phyloP scores from a whole-genome alignment of 345 rosid genomes.

The Theobroma cacao region DNA sequence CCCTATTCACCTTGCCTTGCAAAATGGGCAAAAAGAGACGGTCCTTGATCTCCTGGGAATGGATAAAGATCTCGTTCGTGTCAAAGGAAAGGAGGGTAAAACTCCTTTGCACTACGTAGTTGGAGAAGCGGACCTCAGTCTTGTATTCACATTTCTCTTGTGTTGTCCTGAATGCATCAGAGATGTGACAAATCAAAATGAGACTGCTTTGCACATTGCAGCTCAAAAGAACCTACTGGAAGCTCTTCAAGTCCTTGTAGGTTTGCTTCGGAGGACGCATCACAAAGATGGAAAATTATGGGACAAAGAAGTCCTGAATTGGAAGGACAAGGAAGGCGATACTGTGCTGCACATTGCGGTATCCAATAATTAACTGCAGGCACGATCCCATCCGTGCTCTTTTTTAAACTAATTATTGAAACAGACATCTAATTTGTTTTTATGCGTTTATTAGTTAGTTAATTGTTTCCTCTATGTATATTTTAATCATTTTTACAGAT shows the following conservation, averaged over 20 bases:
- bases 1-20: conserved; percentile 22
- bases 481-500: neutral
- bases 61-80: neutral
- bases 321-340: neutral
- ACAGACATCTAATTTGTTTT: too few relatives aligned
- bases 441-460: neutral
- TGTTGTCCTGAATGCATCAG: conserved; percentile 21
- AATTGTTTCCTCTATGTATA: too few relatives aligned
- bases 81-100: conserved; percentile 27
- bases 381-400: too few relatives aligned
- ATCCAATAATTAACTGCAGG: neutral
- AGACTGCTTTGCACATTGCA: conserved; percentile 30
- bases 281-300: neutral
- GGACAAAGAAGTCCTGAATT: neutral
- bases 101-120: conserved; percentile 19
- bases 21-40: neutral
- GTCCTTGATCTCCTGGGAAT: neutral
- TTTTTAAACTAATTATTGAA: too few relatives aligned
- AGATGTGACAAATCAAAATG: conserved; percentile 18
- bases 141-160: conserved; percentile 21
- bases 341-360: neutral
- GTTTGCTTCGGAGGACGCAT: conserved; percentile 6
- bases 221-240: neutral
- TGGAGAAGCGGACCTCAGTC: neutral
- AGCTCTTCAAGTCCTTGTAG: conserved; percentile 18